Base-by-base conservation (phyloP, 202 grass and related monocot genomes). In the Cymbopogon flexuosus region DNA sequence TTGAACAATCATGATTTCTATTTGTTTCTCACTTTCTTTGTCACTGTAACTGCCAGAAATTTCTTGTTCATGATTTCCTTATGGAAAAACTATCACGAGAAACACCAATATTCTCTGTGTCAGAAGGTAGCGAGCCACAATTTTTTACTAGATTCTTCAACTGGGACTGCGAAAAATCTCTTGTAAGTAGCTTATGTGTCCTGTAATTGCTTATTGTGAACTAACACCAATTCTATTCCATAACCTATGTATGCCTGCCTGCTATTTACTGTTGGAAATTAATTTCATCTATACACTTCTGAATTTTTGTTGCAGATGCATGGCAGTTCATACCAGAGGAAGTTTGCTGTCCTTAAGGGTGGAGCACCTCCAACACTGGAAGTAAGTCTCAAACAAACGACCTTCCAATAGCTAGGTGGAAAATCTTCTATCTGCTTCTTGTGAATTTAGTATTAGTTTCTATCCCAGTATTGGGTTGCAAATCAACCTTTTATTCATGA, bases 251-350 rank as follows among this genome's bases (percentile, higher is more conserved):
- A 63, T 57, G 65, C 15, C 15, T 57, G 34, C 27, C 36, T 18
- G 15, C 5, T 31, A 40, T 65, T 81, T 72, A 66, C 12, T 62
- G 76, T 58, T 73, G 27, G 54, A 78, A 49, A 60, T 62, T 39
- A 56, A 82, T 62, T 62, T 30, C 59, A 84, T 62, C 14, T 8
- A 71, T 43, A 29, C 54, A 73, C 37, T 84, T 78, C 63, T 63
- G 2, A 82, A 79, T 81, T 79, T 85, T 66, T 39, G 34, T 79
- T 79, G 56, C 84, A 99, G 96, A 91, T 99, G 92, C 92, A 96
- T 35, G 96, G 96, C 35, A 96, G 93, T 88, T 99, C 96, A 88
- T 99, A 95, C 84, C 90, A 96, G 81, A 95, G 88, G 84, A 99
- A 88, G 78, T 87, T 99, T 72, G 76, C 88, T 31, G 72, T 93